Conservation (phyloP, 2,329 filamentous ascomycete genomes). For the Capronia coronata region DNA sequence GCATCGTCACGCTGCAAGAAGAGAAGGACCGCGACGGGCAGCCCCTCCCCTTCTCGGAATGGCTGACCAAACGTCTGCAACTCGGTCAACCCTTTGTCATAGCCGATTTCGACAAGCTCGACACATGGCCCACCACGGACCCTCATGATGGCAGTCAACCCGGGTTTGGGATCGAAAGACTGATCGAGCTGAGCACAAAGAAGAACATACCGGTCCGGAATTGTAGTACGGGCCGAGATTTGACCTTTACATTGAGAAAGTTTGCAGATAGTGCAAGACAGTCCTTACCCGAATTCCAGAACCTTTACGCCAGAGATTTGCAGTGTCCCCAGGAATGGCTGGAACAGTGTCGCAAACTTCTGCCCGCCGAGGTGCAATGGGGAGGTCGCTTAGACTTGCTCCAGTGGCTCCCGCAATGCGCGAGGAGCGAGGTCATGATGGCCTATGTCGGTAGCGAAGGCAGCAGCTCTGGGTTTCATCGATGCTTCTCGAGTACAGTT, state of each 20-base stretch:
- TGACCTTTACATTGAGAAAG: slow-evolving; percentile 33
- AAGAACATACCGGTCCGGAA: slow-evolving; percentile 34
- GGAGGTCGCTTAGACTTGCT: slow-evolving; percentile 34
- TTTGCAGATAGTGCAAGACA: slow-evolving; percentile 30
- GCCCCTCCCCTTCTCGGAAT: slow-evolving; percentile 27
- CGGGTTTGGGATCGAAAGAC: slow-evolving; percentile 31
- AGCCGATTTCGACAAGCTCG: slow-evolving; percentile 32
- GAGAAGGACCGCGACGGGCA: slow-evolving; percentile 25
- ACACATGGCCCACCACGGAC: slow-evolving; percentile 28
- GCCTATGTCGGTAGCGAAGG: slow-evolving; percentile 35
- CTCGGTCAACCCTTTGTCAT: slow-evolving; percentile 34
- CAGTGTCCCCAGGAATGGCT: slow-evolving; percentile 33
- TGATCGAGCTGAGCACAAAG: slow-evolving; percentile 33
- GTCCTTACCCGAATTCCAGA: slow-evolving; percentile 29
- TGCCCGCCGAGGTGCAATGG: slow-evolving; percentile 33
- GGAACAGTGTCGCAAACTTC: slow-evolving; percentile 29
- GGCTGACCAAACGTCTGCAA: slow-evolving; percentile 31
- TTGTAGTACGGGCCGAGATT: slow-evolving; percentile 33
- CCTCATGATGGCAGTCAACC: slow-evolving; percentile 16
- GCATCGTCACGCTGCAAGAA: slow-evolving; percentile 29
- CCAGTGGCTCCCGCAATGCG: slow-evolving; percentile 33
- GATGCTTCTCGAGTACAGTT: slow-evolving; percentile 36
- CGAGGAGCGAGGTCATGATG: slow-evolving; percentile 36
- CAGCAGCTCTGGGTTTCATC: slow-evolving; percentile 34
- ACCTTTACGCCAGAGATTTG: slow-evolving; percentile 34